Evolutionary conservation across 352 stramenopile genomes (phyloP).

Genomic region (Aphanomyces stellatus): DNA sequence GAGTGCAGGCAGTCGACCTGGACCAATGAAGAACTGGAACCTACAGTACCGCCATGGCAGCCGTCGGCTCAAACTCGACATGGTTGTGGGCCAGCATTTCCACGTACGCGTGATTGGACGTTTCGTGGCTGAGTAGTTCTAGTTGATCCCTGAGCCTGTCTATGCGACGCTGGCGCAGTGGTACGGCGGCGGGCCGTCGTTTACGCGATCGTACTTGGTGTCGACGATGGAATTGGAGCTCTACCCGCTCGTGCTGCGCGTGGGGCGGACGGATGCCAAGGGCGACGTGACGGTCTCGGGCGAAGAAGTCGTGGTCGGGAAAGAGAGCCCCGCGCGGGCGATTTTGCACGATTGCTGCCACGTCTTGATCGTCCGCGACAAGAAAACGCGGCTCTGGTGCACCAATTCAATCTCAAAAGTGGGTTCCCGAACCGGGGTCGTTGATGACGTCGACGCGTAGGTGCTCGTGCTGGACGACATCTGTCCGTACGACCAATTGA

Average conservation of each 20-base stretch:
- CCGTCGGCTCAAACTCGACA: conserved; percentile 59
- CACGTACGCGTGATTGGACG: no score
- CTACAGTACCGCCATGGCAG: conserved; percentile 67
- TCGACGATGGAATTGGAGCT: conserved; percentile 52
- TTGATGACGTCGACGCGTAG: not conserved
- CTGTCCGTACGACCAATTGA: conserved; percentile 42
- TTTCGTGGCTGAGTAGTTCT: not conserved
- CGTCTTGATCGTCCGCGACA: conserved; percentile 58
- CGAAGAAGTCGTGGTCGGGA: conserved; percentile 66
- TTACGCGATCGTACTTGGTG: conserved; percentile 40
- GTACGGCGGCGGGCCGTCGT: conserved; percentile 69
- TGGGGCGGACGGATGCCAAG: conserved; percentile 61
- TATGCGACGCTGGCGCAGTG: conserved; percentile 61
- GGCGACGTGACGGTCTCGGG: conserved; percentile 67
- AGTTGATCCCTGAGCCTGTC: conserved; percentile 61
- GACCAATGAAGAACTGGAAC: conserved; percentile 74
- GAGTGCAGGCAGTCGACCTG: conserved; percentile 29
- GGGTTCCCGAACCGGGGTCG: conserved; percentile 23
- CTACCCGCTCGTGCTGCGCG: conserved; percentile 67
- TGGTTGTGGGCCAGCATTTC: conserved; percentile 63
- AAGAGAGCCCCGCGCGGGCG: conserved; percentile 45
- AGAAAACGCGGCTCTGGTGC: conserved; percentile 75
- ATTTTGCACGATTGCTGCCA: conserved; percentile 67
- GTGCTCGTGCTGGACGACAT: conserved; percentile 24
- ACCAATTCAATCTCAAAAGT: conserved; percentile 59